Percentiles rank a stretch among this genome's conserved stretches.
Evolutionary conservation across 1,139 yeast genomes (phyloP).

Genomic region (Sugiyamaella xylanicola): DNA sequence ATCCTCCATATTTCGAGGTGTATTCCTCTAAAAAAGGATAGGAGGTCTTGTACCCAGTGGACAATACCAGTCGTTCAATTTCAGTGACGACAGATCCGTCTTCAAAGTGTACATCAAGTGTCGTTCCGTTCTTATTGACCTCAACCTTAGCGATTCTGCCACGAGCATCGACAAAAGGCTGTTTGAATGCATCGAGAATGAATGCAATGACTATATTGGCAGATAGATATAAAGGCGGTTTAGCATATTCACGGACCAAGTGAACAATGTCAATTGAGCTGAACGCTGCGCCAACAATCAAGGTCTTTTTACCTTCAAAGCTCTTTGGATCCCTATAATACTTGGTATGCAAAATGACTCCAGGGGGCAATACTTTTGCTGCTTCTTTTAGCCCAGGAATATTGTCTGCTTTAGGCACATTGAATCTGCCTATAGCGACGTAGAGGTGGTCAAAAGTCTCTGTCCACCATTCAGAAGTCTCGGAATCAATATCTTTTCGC

Average conservation of each 20-base stretch:
- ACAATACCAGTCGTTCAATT: constrained; percentile 29
- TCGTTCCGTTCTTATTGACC: constrained; percentile 16
- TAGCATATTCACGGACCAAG: constrained; percentile 21
- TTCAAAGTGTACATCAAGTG: constrained; percentile 24
- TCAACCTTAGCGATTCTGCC: constrained; percentile 22
- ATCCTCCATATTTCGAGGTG: constrained; percentile 25
- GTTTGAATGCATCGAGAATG: constrained; percentile 28
- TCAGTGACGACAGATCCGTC: constrained; percentile 25
- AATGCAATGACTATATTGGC: constrained; percentile 23
- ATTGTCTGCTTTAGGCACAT: constrained; percentile 54
- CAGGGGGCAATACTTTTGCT: constrained; percentile 17
- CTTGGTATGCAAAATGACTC: constrained; percentile 22
- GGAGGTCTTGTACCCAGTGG: constrained; percentile 31
- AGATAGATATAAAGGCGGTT: constrained; percentile 31
- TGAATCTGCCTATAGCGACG: constrained; percentile 56
- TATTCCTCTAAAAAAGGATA: constrained; percentile 32
- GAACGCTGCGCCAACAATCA: constrained; percentile 26
- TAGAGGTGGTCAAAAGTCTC: constrained; percentile 55
- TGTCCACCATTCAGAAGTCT: constrained; percentile 29
- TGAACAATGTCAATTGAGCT: constrained; percentile 26
- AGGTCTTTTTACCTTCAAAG: constrained; percentile 21
- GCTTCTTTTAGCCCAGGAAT: constrained; percentile 52
- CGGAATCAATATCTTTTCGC: constrained; percentile 4
- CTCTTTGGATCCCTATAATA: constrained; percentile 20
- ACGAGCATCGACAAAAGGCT: constrained; percentile 33